Evolutionary conservation across 176 grass and related monocot species (phyloP), one percentile per base, ranked within the genome.

Genomic region (Metroxylon sagu): DNA sequence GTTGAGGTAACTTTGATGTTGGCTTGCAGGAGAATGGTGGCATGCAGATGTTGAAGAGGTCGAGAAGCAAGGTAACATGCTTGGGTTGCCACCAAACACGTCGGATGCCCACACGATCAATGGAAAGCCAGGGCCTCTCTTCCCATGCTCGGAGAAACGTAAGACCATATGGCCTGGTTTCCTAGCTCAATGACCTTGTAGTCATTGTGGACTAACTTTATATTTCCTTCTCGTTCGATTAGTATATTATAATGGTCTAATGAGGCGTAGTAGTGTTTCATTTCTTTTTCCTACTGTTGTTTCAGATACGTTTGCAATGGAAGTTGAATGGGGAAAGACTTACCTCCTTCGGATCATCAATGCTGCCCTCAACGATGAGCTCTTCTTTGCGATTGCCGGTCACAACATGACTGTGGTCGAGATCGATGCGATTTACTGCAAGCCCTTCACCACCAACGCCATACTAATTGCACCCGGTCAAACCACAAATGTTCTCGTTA

Each of bases 1-100:
- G 5, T 25, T 3, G 14, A 49, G 12, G 14, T 53, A 35, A 17
- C 10, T 60, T 52, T 59, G 16, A 25, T 19, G 4, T 23, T 12
- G 31, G 8, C 29, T 29, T 19, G 30, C 18, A 77, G 74, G 74
- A 25, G 66, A 77, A n/a, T 70, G 74, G 74, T 77, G 74, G 66
- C 62, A 62, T 21, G 62, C 15, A 29, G 55, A 77, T 61, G 27
- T 29, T 18, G 27, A 56, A 26, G 31, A 77, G 19, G 28, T 77
- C 6, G 56, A 67, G 57, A 49, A 51, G 21, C 27, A 68, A 53
- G 52, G 29, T 4, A 17, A 43, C 7, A 53, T 21, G 23, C 60
- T 53, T 50, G 74, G 49, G 25, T n/a, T n/a, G 25, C 57, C 65
- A 26, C 73, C 73, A 52, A 60, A 60, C 17, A 51, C 26, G 26